phyloP scores from a whole-genome alignment of 371 early-diverging fungal genomes.

The Gilbertella persicaria region DNA sequence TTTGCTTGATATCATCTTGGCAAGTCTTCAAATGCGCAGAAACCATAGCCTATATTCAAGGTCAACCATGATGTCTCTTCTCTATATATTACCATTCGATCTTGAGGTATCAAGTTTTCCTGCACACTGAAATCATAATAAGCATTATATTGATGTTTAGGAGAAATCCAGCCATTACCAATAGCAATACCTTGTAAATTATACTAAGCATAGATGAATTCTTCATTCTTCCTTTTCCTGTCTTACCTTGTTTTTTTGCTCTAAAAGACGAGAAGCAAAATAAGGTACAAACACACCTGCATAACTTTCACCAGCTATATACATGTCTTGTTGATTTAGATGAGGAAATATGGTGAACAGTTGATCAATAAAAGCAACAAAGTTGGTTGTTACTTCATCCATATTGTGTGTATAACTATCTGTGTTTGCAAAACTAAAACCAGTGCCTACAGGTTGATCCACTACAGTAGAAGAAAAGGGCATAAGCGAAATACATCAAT shows the following conservation, averaged over 20 bases:
- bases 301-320: slow-evolving; percentile 85
- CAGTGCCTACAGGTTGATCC: slow-evolving; percentile 89
- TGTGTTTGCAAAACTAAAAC: slow-evolving; percentile 63
- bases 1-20: slow-evolving; percentile 18
- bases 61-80: too few relatives aligned
- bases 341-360: slow-evolving; percentile 69
- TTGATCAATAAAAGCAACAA: slow-evolving; percentile 63
- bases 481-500: neutral
- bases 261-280: slow-evolving; percentile 62
- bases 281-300: slow-evolving; percentile 90
- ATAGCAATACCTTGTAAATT: slow-evolving; percentile 72
- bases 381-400: slow-evolving; percentile 52
- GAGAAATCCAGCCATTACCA: slow-evolving; percentile 92
- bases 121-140: slow-evolving; percentile 50
- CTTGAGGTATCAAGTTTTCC: slow-evolving; percentile 40
- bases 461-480: slow-evolving; percentile 45
- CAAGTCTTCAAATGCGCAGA: slow-evolving; percentile 28
- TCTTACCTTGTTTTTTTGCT: slow-evolving; percentile 27
- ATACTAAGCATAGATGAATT: slow-evolving; percentile 25
- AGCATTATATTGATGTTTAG: slow-evolving; percentile 66
- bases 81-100: slow-evolving; percentile 34
- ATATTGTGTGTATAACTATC: slow-evolving; percentile 43
- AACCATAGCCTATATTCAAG: neutral
- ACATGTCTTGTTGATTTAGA: slow-evolving; percentile 56
- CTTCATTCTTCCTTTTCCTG: neutral